Evolutionary conservation across 805 yeast species (phyloP).

Genomic region (Priceomyces carsonii): DNA sequence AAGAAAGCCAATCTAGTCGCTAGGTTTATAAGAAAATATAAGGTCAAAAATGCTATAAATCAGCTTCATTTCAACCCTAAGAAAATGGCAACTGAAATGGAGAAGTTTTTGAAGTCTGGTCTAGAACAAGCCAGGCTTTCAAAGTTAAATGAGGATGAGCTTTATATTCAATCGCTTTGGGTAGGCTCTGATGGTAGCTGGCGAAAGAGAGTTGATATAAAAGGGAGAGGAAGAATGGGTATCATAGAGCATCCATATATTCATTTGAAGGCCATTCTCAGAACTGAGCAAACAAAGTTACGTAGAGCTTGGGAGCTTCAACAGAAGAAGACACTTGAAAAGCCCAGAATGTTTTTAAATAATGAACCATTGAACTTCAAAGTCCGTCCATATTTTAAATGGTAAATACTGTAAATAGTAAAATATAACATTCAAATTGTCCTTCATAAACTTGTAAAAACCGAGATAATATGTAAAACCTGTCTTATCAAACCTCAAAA

Average conservation of each 20-base stretch:
- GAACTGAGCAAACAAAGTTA: conserved; percentile 60
- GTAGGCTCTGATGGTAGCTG: conserved; percentile 84
- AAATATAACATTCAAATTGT: conserved; percentile 3
- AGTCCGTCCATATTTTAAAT: conserved; percentile 42
- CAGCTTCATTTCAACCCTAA: conserved; percentile 88
- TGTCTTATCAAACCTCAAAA: conserved; percentile 6
- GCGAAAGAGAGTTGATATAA: conserved; percentile 70
- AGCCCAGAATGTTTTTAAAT: conserved; percentile 53
- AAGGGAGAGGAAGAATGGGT: conserved; percentile 92
- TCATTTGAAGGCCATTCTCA: conserved; percentile 78
- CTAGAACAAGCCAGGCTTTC: conserved; percentile 64
- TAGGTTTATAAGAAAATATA: conserved; percentile 71
- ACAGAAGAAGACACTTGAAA: conserved; percentile 46
- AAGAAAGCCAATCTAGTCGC: conserved; percentile 83
- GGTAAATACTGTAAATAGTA: conserved; percentile 27
- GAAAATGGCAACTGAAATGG: conserved; percentile 76
- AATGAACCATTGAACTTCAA: conserved; percentile 44
- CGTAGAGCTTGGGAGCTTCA: conserved; percentile 62
- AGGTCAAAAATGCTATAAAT: conserved; percentile 78
- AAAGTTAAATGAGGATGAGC: conserved; percentile 57
- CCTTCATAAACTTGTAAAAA: conserved; percentile 1
- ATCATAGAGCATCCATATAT: conserved; percentile 71
- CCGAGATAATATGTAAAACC: conserved; percentile 5
- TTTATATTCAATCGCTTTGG: conserved; percentile 84
- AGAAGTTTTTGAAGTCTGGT: conserved; percentile 71